A percentile compares a stretch with the other conserved stretches of the same genome.
Conservation (phyloP, 179 eudicot species). For the Sideroxylon spinosum region DNA sequence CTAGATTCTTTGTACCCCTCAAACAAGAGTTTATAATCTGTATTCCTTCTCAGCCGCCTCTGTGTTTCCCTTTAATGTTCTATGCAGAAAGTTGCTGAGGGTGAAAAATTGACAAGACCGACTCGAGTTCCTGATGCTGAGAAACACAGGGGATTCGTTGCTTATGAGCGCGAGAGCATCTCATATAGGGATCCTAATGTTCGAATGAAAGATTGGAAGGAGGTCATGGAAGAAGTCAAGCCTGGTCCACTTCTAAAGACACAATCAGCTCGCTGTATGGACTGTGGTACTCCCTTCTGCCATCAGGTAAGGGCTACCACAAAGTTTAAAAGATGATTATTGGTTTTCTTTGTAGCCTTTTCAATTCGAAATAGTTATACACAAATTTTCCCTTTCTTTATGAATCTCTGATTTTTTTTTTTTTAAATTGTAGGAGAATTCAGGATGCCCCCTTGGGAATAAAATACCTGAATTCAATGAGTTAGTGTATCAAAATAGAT, state of each 20-base stretch:
- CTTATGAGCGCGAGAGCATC: constrained; percentile 85
- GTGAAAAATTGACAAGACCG: constrained; percentile 45
- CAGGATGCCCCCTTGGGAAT: constrained; percentile 98
- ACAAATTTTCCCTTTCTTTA: not conserved
- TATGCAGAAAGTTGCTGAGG: constrained; percentile 36
- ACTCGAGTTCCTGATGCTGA: constrained; percentile 65
- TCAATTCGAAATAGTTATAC: not conserved
- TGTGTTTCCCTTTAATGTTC: not conserved
- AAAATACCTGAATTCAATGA: constrained; percentile 97
- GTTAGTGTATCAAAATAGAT: constrained; percentile 89
- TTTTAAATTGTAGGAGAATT: constrained; percentile 66
- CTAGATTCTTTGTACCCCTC: too few relatives aligned
- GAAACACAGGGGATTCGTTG: constrained; percentile 84
- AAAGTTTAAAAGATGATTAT: not conserved
- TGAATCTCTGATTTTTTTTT: not conserved
- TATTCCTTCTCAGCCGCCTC: not conserved
- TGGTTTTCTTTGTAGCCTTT: not conserved
- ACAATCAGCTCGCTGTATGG: constrained; percentile 98
- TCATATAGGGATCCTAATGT: constrained; percentile 79
- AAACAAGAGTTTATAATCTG: not conserved
- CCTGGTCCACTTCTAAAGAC: constrained; percentile 82
- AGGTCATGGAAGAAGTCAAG: constrained; percentile 78
- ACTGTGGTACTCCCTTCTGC: constrained; percentile 98
- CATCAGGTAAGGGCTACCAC: constrained; percentile 61
- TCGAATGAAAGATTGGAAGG: constrained; percentile 84